Percentiles rank a stretch among this genome's conserved stretches.
phyloP scores from a whole-genome alignment of 331 rosid genomes.

The Quercus phellos region DNA sequence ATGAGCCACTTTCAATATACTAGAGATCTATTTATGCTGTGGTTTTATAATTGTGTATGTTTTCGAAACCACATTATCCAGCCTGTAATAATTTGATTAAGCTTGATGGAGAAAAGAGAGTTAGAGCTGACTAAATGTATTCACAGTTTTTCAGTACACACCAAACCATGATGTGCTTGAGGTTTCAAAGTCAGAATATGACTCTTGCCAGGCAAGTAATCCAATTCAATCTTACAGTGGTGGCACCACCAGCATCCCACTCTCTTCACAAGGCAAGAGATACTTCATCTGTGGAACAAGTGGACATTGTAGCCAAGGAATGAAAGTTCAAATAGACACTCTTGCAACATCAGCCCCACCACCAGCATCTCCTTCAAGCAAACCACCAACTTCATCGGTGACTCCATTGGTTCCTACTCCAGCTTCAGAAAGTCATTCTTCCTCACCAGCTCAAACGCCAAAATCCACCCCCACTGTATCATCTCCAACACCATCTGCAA shows the following conservation, averaged over 20 bases:
- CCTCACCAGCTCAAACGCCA: conserved; percentile 30
- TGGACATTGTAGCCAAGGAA: conserved; percentile 74
- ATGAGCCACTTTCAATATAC: neutral
- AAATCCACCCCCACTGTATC: conserved; percentile 4
- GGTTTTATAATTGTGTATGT: neutral
- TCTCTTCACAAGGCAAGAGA: conserved; percentile 60
- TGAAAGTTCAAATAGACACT: conserved; percentile 65
- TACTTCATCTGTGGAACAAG: conserved; percentile 69
- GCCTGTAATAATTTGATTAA: neutral
- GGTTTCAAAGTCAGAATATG: conserved; percentile 68
- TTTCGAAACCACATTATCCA: neutral
- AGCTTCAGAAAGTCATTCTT: conserved; percentile 16
- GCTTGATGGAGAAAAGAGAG: conserved; percentile 6
- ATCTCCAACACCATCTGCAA: conserved; percentile 14
- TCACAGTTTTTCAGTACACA: conserved; percentile 61
- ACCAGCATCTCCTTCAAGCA: conserved; percentile 30
- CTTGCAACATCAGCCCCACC: conserved; percentile 40
- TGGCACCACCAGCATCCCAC: conserved; percentile 59
- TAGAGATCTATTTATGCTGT: neutral
- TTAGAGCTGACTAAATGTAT: neutral
- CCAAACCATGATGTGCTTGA: conserved; percentile 69
- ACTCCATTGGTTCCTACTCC: conserved; percentile 33
- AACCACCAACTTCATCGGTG: conserved; percentile 21
- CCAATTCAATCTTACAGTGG: conserved; percentile 48
- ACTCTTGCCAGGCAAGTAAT: conserved; percentile 48